phyloP scores from a whole-genome alignment of 1,284 basidiomycete genomes.

The Coriolopsis trogii region DNA sequence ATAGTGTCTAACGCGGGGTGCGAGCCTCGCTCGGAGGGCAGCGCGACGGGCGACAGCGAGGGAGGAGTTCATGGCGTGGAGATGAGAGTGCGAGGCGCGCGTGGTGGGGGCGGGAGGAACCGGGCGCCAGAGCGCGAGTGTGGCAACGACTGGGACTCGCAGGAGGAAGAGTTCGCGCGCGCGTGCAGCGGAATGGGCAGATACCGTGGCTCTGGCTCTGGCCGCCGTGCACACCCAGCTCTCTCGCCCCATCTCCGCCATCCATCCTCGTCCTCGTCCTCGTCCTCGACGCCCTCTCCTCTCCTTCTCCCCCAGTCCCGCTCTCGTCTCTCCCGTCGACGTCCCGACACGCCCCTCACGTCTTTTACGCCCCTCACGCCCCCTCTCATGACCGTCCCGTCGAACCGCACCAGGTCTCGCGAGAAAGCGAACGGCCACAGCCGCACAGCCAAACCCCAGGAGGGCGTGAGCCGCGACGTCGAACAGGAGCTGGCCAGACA shows the following conservation, averaged over 20 bases:
- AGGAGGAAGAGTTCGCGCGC: too few species aligned
- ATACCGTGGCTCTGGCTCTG: too few species aligned
- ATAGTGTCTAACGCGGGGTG: slow-evolving; percentile 28
- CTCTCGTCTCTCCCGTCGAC: not conserved
- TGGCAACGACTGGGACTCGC: too few species aligned
- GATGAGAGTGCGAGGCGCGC: not conserved
- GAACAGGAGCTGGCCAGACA: slow-evolving; percentile 46
- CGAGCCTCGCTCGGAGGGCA: slow-evolving; percentile 24
- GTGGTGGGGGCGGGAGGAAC: slow-evolving; percentile 1
- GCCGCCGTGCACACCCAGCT: too few species aligned
- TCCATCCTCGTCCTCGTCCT: too few species aligned
- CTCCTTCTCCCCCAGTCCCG: too few species aligned
- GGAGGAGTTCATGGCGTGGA: slow-evolving; percentile 30
- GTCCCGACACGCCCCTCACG: not conserved
- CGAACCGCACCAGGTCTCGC: slow-evolving; percentile 9
- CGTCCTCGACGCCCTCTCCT: too few species aligned
- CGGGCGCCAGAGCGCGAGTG: too few species aligned
- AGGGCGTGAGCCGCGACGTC: slow-evolving; percentile 45
- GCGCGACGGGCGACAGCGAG: slow-evolving; percentile 30
- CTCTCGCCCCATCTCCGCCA: slow-evolving; percentile 1
- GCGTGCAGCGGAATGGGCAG: too few species aligned
- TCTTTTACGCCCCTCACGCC: too few species aligned
- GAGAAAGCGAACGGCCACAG: too few species aligned
- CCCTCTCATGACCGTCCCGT: slow-evolving; percentile 19
- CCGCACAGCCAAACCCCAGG: slow-evolving; percentile 6